phyloP scores from a whole-genome alignment of 257 asterid genomes.

The Capsicum rhomboideum region DNA sequence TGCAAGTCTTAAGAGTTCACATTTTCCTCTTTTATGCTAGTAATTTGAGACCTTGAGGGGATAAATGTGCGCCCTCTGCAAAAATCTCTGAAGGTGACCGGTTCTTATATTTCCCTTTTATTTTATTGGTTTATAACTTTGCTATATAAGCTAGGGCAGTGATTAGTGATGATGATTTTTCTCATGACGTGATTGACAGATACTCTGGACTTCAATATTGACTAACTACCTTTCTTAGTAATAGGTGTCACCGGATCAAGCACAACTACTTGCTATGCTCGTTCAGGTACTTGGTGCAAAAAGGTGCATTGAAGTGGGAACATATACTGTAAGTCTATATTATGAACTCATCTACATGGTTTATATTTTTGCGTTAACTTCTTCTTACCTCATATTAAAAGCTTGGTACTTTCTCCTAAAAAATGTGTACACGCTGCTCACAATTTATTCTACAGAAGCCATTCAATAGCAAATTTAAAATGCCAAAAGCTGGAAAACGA shows the following conservation, averaged over 20 bases:
- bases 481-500: not conserved
- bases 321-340: conserved; percentile 53
- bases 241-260: conserved; percentile 95
- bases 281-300: conserved; percentile 80
- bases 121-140: not conserved
- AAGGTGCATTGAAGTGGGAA: conserved; percentile 91
- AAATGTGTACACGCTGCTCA: not conserved
- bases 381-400: not conserved
- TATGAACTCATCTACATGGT: not conserved
- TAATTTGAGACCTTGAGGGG: not conserved
- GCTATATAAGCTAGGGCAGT: not conserved
- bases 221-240: not conserved
- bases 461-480: not conserved
- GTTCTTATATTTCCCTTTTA: not conserved
- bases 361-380: not conserved
- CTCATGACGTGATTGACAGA: not conserved
- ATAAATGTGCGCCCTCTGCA: not conserved
- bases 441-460: not conserved
- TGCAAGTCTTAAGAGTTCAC: not conserved
- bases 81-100: not conserved
- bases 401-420: not conserved
- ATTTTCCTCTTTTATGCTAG: not conserved
- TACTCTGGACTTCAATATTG: not conserved
- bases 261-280: conserved; percentile 90
- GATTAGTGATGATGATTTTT: not conserved